phyloP scores from a whole-genome alignment of 495 filamentous ascomycete species.

The Hypoxylon lienhwacheense region DNA sequence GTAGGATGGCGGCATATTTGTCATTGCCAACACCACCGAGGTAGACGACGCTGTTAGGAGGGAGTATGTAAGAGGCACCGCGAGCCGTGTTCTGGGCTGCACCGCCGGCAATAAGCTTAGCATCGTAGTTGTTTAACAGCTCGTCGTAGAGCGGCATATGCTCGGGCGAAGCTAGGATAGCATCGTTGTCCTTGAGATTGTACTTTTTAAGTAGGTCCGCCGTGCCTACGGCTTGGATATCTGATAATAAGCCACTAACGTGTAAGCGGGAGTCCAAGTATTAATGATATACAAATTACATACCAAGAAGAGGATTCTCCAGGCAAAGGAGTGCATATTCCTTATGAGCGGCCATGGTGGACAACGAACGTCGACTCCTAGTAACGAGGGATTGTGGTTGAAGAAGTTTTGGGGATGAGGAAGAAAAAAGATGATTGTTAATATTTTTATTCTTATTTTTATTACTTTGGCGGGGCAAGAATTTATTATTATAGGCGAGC shows the following conservation, averaged over 20 bases:
- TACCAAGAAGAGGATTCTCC: conserved; percentile 95
- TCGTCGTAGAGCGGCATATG: conserved; percentile 91
- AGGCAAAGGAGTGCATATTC: conserved; percentile 85
- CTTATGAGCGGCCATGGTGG: conserved; percentile 69
- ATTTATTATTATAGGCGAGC: conserved; percentile 30
- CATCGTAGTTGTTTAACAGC: conserved; percentile 78
- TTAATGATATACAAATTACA: conserved; percentile 37
- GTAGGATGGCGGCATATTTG: conserved; percentile 84
- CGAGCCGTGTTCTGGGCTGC: conserved; percentile 98
- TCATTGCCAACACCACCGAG: conserved; percentile 91
- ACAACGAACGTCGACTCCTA: conserved; percentile 12
- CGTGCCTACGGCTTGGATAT: conserved; percentile 88
- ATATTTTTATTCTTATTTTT: not conserved
- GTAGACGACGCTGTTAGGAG: conserved; percentile 83
- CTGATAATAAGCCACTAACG: conserved; percentile 46
- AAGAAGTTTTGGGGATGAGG: too few relatives aligned
- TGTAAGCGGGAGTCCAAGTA: conserved; percentile 11
- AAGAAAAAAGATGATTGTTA: too few relatives aligned
- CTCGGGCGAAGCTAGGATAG: conserved; percentile 91
- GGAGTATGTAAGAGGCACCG: conserved; percentile 94
- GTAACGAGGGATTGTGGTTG: conserved; percentile 6
- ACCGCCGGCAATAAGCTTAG: conserved; percentile 93
- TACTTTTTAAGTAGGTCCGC: conserved; percentile 87
- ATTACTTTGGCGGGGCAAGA: conserved; percentile 35
- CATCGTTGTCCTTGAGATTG: conserved; percentile 89